Evolutionary conservation across 805 yeast species (phyloP).

Genomic region (Isabelozyma rhagii): DNA sequence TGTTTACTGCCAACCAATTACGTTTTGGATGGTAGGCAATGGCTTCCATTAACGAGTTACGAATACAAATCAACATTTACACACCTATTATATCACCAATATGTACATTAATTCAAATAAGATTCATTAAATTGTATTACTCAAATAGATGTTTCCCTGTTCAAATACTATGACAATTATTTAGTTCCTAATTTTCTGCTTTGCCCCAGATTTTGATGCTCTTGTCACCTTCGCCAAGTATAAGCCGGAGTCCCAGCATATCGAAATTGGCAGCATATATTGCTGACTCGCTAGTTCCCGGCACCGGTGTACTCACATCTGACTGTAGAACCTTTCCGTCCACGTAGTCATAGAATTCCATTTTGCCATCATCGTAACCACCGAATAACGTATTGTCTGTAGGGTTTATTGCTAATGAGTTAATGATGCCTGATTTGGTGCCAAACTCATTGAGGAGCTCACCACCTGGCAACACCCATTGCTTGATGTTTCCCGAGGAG

Average conservation of each 20-base stretch:
- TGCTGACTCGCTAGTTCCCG: constrained; percentile 71
- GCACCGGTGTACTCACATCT: constrained; percentile 50
- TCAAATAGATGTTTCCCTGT: too few species aligned
- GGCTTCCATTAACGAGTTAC: background rate
- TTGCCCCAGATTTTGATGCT: constrained; percentile 68
- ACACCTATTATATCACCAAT: constrained; percentile 5
- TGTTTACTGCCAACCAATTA: constrained; percentile 91
- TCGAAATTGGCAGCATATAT: constrained; percentile 74
- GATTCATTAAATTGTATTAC: too few species aligned
- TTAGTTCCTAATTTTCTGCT: background rate
- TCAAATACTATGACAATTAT: too few species aligned
- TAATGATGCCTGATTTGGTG: constrained; percentile 52
- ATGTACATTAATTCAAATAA: too few species aligned
- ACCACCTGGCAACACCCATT: constrained; percentile 83
- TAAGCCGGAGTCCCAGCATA: constrained; percentile 70
- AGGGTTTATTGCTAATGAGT: constrained; percentile 64
- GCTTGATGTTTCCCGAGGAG: constrained; percentile 67
- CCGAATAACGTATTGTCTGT: constrained; percentile 63
- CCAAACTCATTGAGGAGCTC: constrained; percentile 57
- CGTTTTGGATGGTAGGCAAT: constrained; percentile 82
- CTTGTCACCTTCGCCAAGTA: constrained; percentile 91
- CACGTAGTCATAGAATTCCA: constrained; percentile 76
- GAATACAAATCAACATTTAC: background rate
- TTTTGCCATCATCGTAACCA: constrained; percentile 81
- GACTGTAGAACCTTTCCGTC: constrained; percentile 63